Conservation (phyloP, 2,329 filamentous ascomycete genomes). For the Orbilia javanica region DNA sequence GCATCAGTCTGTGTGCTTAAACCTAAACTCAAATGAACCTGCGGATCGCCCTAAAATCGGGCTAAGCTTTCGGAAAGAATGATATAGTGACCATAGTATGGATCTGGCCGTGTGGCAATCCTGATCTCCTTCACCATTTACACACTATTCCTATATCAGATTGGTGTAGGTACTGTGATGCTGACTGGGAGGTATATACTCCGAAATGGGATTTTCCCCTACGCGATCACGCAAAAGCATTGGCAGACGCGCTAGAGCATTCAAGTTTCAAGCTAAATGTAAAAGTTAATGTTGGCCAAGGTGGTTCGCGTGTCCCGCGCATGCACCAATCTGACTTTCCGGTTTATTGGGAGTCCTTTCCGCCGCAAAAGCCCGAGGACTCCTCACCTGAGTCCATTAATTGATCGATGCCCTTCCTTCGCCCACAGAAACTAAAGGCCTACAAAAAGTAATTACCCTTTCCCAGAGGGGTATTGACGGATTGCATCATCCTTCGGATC, state of each 20-base stretch:
- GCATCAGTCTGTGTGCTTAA: background rate
- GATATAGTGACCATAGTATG: background rate
- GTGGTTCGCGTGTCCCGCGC: background rate
- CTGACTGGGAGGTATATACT: slow-evolving; percentile 5
- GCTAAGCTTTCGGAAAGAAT: background rate
- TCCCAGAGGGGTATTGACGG: background rate
- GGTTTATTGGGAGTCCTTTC: background rate
- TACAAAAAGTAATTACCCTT: slow-evolving; percentile 1
- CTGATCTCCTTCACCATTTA: background rate
- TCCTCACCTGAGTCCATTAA: background rate
- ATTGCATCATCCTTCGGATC: slow-evolving; percentile 37
- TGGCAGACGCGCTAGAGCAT: slow-evolving; percentile 9
- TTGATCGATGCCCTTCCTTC: background rate
- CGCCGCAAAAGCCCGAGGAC: background rate
- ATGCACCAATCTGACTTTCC: background rate
- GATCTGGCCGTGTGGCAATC: background rate
- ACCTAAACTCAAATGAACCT: background rate
- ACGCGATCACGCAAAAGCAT: slow-evolving; percentile 2
- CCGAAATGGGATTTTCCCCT: slow-evolving; percentile 18
- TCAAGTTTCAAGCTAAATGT: background rate
- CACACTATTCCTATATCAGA: slow-evolving; percentile 12
- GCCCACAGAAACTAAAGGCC: background rate
- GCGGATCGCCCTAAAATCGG: background rate
- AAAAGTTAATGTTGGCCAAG: background rate
- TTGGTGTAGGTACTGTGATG: background rate